Conservation (phyloP, 192 early-diverging fungal genomes). For the Mortierella alpina region DNA sequence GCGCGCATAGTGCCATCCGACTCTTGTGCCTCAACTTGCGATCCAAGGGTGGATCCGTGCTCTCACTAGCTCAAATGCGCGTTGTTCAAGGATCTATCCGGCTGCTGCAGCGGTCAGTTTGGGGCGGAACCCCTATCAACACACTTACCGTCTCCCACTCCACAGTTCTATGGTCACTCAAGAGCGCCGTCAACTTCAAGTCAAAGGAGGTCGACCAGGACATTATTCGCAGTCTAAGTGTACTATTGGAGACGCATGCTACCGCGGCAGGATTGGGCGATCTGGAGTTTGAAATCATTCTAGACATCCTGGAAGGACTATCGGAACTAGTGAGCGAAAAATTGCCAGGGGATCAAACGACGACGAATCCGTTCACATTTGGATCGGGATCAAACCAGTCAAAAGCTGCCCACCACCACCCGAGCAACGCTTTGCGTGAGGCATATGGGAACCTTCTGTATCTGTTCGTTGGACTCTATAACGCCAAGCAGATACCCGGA, state of each 20-base stretch:
- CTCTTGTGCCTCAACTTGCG: conserved; percentile 66
- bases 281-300: conserved; percentile 63
- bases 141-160: conserved; percentile 52
- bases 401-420: background rate
- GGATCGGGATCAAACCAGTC: conserved; percentile 1
- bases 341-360: background rate
- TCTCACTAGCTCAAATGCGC: conserved; percentile 18
- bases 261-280: conserved; percentile 24
- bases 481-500: conserved; percentile 37
- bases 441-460: conserved; percentile 44
- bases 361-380: conserved; percentile 27
- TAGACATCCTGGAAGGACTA: conserved; percentile 56
- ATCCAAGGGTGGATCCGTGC: conserved; percentile 18
- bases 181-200: conserved; percentile 32
- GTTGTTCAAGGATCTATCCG: conserved; percentile 67
- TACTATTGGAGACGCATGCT: conserved; percentile 18
- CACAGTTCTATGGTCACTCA: conserved; percentile 51
- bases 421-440: conserved; percentile 13
- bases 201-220: conserved; percentile 36
- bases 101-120: conserved; percentile 65
- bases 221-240: conserved; percentile 29
- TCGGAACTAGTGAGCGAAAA: conserved; percentile 13
- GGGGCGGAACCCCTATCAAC: conserved; percentile 60
- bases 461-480: conserved; percentile 41
- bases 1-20: conserved; percentile 66